phyloP scores from a whole-genome alignment of 1,284 basidiomycete species.

The Grifola frondosa region DNA sequence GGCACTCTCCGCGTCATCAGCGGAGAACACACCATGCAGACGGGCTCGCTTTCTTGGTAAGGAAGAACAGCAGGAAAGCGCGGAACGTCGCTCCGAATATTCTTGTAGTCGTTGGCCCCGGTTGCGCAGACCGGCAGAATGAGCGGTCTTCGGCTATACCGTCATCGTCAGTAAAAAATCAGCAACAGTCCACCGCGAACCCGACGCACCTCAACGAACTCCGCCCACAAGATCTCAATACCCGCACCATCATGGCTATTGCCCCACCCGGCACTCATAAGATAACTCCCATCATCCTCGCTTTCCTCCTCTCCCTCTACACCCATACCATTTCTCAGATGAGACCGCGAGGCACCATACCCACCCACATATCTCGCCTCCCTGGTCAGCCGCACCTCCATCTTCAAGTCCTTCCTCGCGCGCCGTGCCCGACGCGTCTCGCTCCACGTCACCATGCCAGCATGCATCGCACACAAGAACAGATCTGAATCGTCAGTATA shows the following conservation, averaged over 20 bases:
- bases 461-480: conserved; percentile 72
- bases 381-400: conserved; percentile 48
- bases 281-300: conserved; percentile 58
- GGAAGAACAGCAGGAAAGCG: conserved; percentile 40
- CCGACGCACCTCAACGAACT: conserved; percentile 58
- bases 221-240: conserved; percentile 62
- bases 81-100: conserved; percentile 58
- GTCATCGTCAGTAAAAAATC: conserved; percentile 1
- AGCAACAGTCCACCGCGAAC: background rate
- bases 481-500: conserved; percentile 78
- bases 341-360: conserved; percentile 25
- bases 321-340: conserved; percentile 20
- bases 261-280: conserved; percentile 71
- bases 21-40: conserved; percentile 35
- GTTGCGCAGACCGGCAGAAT: conserved; percentile 54
- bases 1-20: conserved; percentile 15
- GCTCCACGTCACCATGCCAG: conserved; percentile 63
- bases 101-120: conserved; percentile 65
- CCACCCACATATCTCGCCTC: conserved; percentile 46
- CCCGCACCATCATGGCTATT: conserved; percentile 74
- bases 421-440: conserved; percentile 47
- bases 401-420: conserved; percentile 52
- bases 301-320: conserved; percentile 33
- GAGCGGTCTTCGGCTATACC: conserved; percentile 48
- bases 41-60: conserved; percentile 26